phyloP scores from a whole-genome alignment of 805 yeast genomes.

The Saccharomycopsis olivae region DNA sequence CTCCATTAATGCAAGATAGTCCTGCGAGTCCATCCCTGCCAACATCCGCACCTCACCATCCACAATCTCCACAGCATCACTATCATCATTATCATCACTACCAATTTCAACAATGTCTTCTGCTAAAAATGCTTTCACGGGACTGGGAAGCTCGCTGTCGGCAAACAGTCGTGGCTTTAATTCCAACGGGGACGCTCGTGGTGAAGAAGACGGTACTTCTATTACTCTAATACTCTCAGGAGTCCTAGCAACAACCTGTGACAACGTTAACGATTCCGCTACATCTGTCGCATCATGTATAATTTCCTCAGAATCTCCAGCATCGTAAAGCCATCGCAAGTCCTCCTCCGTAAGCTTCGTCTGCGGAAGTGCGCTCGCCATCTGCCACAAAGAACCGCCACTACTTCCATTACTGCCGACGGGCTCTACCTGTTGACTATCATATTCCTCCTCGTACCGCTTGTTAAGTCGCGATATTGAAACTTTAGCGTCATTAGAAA shows the following conservation, averaged over 20 bases:
- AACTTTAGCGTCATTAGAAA: slow-evolving; percentile 21
- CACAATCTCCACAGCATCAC: slow-evolving; percentile 3
- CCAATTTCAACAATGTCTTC: neutral
- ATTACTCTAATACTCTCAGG: neutral
- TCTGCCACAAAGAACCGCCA: slow-evolving; percentile 12
- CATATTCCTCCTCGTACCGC: slow-evolving; percentile 18
- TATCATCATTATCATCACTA: neutral
- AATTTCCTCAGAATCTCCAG: too few species aligned
- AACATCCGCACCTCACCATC: too few species aligned
- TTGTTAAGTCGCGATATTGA: slow-evolving; percentile 22
- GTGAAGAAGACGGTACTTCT: slow-evolving; percentile 16
- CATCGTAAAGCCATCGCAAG: slow-evolving; percentile 16
- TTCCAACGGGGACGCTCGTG: slow-evolving; percentile 17
- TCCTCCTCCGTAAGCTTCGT: slow-evolving; percentile 13
- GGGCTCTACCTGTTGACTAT: neutral
- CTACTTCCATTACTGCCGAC: neutral
- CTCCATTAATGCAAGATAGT: too few species aligned
- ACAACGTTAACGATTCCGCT: too few species aligned
- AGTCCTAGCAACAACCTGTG: too few species aligned
- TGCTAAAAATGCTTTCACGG: neutral
- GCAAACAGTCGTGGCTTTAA: neutral
- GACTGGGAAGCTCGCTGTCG: neutral
- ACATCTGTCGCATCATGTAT: too few species aligned
- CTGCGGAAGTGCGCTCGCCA: slow-evolving; percentile 16
- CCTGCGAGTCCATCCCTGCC: too few species aligned